phyloP scores from a whole-genome alignment of 2,329 filamentous ascomycete species.

The Aspergillus neoniger region DNA sequence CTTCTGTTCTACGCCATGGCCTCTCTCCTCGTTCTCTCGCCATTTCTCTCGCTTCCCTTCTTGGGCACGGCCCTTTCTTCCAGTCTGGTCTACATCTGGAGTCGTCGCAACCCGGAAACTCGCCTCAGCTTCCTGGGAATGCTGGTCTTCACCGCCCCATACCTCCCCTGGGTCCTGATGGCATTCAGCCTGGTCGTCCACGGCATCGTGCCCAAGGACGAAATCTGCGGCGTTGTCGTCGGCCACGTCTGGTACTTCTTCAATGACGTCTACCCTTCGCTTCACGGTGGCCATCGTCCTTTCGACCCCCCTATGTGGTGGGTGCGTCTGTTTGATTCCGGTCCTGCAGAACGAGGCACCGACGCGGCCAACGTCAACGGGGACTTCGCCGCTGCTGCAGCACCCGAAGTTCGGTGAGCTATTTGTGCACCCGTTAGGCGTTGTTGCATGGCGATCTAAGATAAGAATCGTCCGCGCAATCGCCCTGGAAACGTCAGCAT shows the following conservation, averaged over 20 bases:
- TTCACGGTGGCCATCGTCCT: conserved; percentile 80
- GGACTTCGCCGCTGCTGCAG: conserved; percentile 37
- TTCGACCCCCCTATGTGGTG: conserved; percentile 90
- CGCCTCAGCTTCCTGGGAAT: conserved; percentile 85
- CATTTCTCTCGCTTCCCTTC: conserved; percentile 87
- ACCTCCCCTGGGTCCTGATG: conserved; percentile 94
- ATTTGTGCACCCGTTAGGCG: background rate
- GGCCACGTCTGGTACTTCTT: conserved; percentile 99
- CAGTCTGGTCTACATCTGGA: conserved; percentile 97
- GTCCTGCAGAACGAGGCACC: conserved; percentile 21
- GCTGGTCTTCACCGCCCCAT: conserved; percentile 88
- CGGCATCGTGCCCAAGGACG: conserved; percentile 86
- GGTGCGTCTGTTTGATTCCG: conserved; percentile 73
- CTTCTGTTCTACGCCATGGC: conserved; percentile 81
- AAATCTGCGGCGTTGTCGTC: conserved; percentile 91
- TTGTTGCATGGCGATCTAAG: background rate
- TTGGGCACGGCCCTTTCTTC: conserved; percentile 91
- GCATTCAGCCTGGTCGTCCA: conserved; percentile 90
- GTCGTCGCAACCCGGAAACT: conserved; percentile 88
- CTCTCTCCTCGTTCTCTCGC: conserved; percentile 77
- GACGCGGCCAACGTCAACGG: conserved; percentile 33
- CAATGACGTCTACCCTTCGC: conserved; percentile 89
- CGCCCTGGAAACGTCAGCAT: background rate
- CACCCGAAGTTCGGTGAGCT: conserved; percentile 35
- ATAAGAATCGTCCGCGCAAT: background rate